A percentile compares a stretch with the other conserved stretches of the same genome.
These are phyloP conservation scores for Starmerella lactis-condensi DNA, from an alignment of 805 yeast genomes.

Conservation along the genomic window DNA sequence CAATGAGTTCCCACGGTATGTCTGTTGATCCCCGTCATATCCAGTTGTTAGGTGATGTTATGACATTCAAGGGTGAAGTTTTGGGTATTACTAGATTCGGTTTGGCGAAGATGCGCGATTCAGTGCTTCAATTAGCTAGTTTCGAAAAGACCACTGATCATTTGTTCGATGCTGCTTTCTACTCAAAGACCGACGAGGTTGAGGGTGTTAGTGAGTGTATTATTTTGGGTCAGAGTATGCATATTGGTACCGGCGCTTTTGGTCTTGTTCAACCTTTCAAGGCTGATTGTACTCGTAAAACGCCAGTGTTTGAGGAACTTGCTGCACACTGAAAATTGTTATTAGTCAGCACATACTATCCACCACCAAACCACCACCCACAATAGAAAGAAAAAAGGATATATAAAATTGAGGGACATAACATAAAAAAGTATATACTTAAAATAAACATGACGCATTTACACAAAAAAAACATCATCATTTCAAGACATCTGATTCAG, in stretches of 20 bases:
- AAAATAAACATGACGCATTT: background rate
- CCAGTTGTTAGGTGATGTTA: conserved; percentile 90
- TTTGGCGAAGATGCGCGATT: conserved; percentile 93
- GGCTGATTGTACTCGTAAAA: conserved; percentile 9
- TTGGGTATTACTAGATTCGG: conserved; percentile 97
- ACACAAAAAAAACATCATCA: background rate
- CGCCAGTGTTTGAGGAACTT: conserved; percentile 15
- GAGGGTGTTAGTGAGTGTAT: conserved; percentile 98
- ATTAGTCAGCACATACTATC: too few species aligned
- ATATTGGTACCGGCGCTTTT: conserved; percentile 93
- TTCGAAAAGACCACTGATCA: conserved; percentile 98
- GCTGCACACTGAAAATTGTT: background rate
- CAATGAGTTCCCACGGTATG: conserved; percentile 99
- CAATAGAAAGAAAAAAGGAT: too few species aligned
- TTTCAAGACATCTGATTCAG: conserved; percentile 2
- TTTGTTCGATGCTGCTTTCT: conserved; percentile 92
- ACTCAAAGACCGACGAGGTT: conserved; percentile 84
- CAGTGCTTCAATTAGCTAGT: conserved; percentile 88
- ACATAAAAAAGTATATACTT: background rate
- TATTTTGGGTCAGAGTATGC: conserved; percentile 93
- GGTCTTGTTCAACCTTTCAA: conserved; percentile 33
- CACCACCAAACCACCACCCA: too few species aligned
- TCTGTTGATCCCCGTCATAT: conserved; percentile 99
- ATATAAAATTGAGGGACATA: background rate
- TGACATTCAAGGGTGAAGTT: conserved; percentile 97